A percentile compares a stretch with the other conserved stretches of the same genome.
Evolutionary conservation across 208 protist species (phyloP).

Genomic region (Acanthamoeba culbertsoni): DNA sequence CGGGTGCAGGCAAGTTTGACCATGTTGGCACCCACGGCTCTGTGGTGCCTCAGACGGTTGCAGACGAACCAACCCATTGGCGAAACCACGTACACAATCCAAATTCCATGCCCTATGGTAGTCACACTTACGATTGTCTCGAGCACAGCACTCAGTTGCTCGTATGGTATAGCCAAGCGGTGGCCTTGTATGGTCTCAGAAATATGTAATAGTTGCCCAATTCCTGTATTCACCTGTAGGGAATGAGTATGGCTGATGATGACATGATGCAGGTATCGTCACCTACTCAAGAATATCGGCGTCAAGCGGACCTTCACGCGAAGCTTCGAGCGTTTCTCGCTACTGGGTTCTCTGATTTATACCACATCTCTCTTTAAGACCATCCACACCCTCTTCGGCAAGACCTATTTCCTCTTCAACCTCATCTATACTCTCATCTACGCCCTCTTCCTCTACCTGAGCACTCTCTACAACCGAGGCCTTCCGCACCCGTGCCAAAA

Average conservation of each 20-base stretch:
- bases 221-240: background rate
- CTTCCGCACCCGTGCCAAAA: background rate
- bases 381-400: background rate
- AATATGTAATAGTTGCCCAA: no score
- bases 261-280: background rate
- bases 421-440: background rate
- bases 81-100: background rate
- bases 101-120: background rate
- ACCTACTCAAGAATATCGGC: background rate
- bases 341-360: background rate
- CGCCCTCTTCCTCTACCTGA: background rate
- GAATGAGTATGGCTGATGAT: background rate
- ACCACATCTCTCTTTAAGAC: conserved; percentile 1
- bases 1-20: background rate
- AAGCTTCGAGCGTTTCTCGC: background rate
- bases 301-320: background rate
- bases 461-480: background rate
- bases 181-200: background rate
- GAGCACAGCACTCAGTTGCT: background rate
- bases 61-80: background rate
- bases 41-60: background rate
- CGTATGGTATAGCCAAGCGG: conserved; percentile 12
- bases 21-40: background rate
- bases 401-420: conserved; percentile 16
- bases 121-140: background rate